Percentiles rank a stretch among this genome's conserved stretches.
These are phyloP conservation scores for Lactarius sp. DNA, from an alignment of 768 basidiomycete species.

Conservation along the genomic window DNA sequence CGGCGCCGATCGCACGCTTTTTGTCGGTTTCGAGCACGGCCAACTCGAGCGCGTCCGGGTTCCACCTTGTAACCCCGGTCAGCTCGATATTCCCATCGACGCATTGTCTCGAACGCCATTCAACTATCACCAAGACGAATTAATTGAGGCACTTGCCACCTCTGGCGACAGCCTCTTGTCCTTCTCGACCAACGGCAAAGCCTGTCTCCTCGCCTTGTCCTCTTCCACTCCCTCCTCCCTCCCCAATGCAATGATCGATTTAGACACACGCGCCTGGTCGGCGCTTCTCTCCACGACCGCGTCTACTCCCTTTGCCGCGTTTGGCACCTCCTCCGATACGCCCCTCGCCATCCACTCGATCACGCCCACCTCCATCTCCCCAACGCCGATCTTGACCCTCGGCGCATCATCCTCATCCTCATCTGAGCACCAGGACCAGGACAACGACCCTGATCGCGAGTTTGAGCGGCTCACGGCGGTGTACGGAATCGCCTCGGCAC, in stretches of 20 bases:
- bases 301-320: slow-evolving; percentile 56
- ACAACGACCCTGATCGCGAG: slow-evolving; percentile 7
- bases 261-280: slow-evolving; percentile 57
- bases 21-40: slow-evolving; percentile 59
- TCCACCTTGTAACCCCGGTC: slow-evolving; percentile 28
- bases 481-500: slow-evolving; percentile 62
- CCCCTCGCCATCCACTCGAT: slow-evolving; percentile 59
- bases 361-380: slow-evolving; percentile 41
- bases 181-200: slow-evolving; percentile 53
- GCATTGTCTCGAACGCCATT: slow-evolving; percentile 24
- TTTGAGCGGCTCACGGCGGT: slow-evolving; percentile 47
- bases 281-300: slow-evolving; percentile 50
- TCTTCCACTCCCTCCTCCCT: slow-evolving; percentile 22
- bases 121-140: slow-evolving; percentile 40
- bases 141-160: slow-evolving; percentile 54
- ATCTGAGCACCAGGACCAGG: slow-evolving; percentile 25
- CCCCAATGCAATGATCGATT: slow-evolving; percentile 35
- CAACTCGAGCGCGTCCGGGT: slow-evolving; percentile 44
- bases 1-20: slow-evolving; percentile 41
- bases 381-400: slow-evolving; percentile 46
- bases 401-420: slow-evolving; percentile 30
- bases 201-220: slow-evolving; percentile 34
- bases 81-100: slow-evolving; percentile 23
- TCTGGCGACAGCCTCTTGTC: slow-evolving; percentile 45
- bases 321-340: slow-evolving; percentile 56